Evolutionary conservation across 352 stramenopile genomes (phyloP), one percentile per base, ranked within the genome.

Genomic region (Globisporangium nodosum): DNA sequence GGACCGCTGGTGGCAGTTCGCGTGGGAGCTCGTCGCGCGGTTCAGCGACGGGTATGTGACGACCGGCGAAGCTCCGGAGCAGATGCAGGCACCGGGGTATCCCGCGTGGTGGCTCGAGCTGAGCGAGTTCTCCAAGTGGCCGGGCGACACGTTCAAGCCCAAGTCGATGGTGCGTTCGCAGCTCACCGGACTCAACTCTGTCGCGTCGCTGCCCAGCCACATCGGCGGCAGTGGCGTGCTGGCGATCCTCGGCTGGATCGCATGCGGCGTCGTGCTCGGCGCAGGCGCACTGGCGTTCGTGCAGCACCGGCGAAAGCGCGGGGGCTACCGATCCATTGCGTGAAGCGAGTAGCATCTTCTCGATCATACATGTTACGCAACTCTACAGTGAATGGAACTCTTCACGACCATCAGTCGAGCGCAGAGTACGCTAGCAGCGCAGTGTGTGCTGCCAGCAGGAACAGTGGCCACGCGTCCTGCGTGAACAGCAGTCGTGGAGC

Each of bases 1-100:
- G 8, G 54, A 66, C 11, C 62, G 60, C 12, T 87, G 76, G 76
- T 87, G 76, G 76, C 59, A 72, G 31, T 75, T 84, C 51, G 72
- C 76, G 42, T 87, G 76, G 76, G 27, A 63, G 37, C 56, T 82
- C 13, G 71, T 87, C 18, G 64, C 46, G 33, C 84, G 84, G 56
- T 87, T 84, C 56, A 71, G 58, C 12, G 69, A 83, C 45, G 77
- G 77, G 24, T 84, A 85, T 57, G 64, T 87, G 55, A 81, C 70
- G 20, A 83, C 68, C 0, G 77, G 77, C 37, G 77, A 87, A 49
- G 37, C 55, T 8, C 61, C 68, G 1, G 63, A 71, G 3, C 52
- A 85, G 12, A 83, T 83, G 70, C 51, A 56, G 9, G 62, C 65
- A 24, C 73, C 65, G 3, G 77, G 77, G 21, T 87, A 87, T 56